phyloP scores from a whole-genome alignment of 345 rosid genomes.

The Microcos paniculata region DNA sequence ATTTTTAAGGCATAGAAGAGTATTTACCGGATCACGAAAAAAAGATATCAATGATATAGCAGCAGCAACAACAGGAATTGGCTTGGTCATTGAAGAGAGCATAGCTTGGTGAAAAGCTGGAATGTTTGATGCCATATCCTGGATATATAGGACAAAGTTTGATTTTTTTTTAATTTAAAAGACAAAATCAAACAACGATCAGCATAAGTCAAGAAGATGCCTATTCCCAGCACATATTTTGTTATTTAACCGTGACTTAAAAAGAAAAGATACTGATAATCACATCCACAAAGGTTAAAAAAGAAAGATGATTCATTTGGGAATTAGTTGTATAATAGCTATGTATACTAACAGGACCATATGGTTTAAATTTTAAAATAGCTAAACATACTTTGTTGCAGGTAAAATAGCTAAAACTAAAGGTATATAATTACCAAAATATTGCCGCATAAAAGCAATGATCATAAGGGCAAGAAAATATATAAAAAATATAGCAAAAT shows the following conservation, averaged over 20 bases:
- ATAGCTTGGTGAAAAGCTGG: slow-evolving; percentile 71
- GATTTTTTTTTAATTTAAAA: slow-evolving; percentile 5
- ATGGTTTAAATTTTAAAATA: background rate
- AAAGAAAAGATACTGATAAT: background rate
- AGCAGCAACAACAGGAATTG: slow-evolving; percentile 72
- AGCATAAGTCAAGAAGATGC: background rate
- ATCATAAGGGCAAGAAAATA: background rate
- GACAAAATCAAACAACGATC: slow-evolving; percentile 2
- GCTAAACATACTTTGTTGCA: background rate
- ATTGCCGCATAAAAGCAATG: background rate
- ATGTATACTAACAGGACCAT: background rate
- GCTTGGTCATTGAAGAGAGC: slow-evolving; percentile 70
- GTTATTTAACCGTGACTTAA: background rate
- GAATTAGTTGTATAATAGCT: background rate
- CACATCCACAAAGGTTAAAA: background rate
- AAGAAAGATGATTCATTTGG: background rate
- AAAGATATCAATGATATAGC: slow-evolving; percentile 75
- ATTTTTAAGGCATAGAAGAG: slow-evolving; percentile 12
- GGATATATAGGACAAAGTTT: slow-evolving; percentile 34
- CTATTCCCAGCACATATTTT: background rate
- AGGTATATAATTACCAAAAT: background rate
- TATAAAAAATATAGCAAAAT: background rate
- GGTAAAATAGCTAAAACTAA: background rate
- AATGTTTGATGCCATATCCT: slow-evolving; percentile 57
- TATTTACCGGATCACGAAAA: slow-evolving; percentile 58